Conservation (phyloP, 2,329 filamentous ascomycete species). For the Xylaria sp. region DNA sequence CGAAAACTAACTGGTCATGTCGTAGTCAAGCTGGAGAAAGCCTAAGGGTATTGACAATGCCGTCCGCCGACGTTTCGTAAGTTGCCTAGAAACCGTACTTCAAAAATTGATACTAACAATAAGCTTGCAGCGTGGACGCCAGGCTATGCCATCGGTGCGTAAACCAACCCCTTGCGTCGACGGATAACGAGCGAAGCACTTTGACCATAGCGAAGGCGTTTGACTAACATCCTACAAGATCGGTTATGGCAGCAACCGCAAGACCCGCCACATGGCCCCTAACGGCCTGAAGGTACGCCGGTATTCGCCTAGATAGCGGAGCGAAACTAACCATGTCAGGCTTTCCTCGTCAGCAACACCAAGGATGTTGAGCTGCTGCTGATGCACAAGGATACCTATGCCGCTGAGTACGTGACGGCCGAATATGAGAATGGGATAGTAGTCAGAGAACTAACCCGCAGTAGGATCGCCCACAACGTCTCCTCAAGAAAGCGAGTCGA, state of each 20-base stretch:
- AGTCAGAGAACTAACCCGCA: constrained; percentile 52
- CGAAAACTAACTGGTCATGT: constrained; percentile 18
- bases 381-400: constrained; percentile 99
- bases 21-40: constrained; percentile 82
- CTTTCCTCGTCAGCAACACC: constrained; percentile 98
- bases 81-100: constrained; percentile 12
- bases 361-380: constrained; percentile 96
- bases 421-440: constrained; percentile 8
- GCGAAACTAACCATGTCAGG: constrained; percentile 49
- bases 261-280: constrained; percentile 98
- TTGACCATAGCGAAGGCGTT: not conserved
- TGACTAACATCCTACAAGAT: constrained; percentile 70
- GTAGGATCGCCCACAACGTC: constrained; percentile 95
- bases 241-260: constrained; percentile 99
- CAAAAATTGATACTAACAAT: constrained; percentile 21
- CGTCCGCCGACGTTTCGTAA: constrained; percentile 89
- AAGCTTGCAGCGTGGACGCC: constrained; percentile 74
- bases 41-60: constrained; percentile 99
- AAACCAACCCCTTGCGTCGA: constrained; percentile 25
- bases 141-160: constrained; percentile 97
- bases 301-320: not conserved
- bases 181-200: constrained; percentile 9
- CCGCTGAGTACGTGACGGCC: constrained; percentile 84
- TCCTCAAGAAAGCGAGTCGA: constrained; percentile 99
- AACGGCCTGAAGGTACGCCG: constrained; percentile 87